These are phyloP conservation scores for Phytophthora megakarya DNA, from an alignment of 352 stramenopile genomes.

Conservation along the genomic window DNA sequence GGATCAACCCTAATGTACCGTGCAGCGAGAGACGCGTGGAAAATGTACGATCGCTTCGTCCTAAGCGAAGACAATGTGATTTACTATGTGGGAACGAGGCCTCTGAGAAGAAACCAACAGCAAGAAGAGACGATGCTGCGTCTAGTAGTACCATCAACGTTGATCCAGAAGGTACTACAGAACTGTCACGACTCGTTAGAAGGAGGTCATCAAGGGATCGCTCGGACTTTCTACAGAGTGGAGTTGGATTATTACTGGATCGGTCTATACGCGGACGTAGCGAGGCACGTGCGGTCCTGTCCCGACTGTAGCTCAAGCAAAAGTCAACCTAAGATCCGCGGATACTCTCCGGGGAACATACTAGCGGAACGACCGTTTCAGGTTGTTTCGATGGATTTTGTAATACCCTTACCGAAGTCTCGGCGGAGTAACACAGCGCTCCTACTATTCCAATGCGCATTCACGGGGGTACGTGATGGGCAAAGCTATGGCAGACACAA, in stretches of 20 bases:
- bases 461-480: not conserved
- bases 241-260: constrained; percentile 5
- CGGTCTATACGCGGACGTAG: too few relatives aligned
- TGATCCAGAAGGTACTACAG: constrained; percentile 22
- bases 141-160: too few relatives aligned
- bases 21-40: too few relatives aligned
- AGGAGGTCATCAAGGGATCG: constrained; percentile 9
- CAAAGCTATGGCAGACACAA: not conserved
- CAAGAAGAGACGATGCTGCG: too few relatives aligned
- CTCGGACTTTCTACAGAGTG: not conserved
- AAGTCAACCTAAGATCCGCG: not conserved
- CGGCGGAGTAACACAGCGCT: not conserved
- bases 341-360: not conserved
- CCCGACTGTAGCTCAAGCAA: constrained; percentile 8
- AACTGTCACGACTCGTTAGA: constrained; percentile 17
- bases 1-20: too few relatives aligned
- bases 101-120: too few relatives aligned
- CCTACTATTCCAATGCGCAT: not conserved
- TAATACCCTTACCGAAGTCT: not conserved
- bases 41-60: too few relatives aligned
- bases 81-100: too few relatives aligned
- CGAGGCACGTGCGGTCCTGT: not conserved
- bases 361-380: too few relatives aligned
- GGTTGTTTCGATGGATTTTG: too few relatives aligned
- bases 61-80: too few relatives aligned